Evolutionary conservation across 192 early-diverging fungal species (phyloP).

Genomic region (Radiomyces spectabilis): DNA sequence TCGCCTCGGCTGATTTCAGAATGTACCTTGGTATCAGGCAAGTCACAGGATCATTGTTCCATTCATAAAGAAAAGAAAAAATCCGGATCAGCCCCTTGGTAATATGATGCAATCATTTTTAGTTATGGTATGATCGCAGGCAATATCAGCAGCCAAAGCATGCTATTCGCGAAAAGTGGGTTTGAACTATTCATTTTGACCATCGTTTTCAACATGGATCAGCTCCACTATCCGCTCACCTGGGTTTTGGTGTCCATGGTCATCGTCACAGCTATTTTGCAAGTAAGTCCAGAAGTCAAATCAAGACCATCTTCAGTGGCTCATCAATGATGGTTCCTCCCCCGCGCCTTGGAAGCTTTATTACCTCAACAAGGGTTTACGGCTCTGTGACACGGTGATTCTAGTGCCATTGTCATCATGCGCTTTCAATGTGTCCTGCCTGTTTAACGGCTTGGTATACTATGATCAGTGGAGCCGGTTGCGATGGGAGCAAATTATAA

Average conservation of each 20-base stretch:
- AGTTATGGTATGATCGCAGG: constrained; percentile 62
- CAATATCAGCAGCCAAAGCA: constrained; percentile 63
- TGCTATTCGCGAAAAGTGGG: constrained; percentile 74
- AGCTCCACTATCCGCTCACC: constrained; percentile 61
- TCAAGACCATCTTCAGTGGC: background rate
- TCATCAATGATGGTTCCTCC: no score
- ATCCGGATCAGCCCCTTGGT: background rate
- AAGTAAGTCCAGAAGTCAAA: constrained; percentile 24
- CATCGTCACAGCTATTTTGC: constrained; percentile 40
- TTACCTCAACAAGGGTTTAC: constrained; percentile 69
- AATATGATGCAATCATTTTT: background rate
- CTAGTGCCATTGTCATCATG: constrained; percentile 70
- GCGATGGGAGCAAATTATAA: constrained; percentile 46
- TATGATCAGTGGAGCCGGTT: constrained; percentile 64
- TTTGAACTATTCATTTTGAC: constrained; percentile 64
- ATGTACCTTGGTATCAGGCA: constrained; percentile 23
- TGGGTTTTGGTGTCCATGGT: constrained; percentile 57
- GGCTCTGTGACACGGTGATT: constrained; percentile 66
- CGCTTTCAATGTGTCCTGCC: constrained; percentile 62
- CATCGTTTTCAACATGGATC: constrained; percentile 46
- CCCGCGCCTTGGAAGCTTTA: constrained; percentile 49
- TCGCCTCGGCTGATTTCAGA: constrained; percentile 10
- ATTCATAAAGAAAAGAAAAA: background rate
- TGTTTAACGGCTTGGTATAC: constrained; percentile 75
- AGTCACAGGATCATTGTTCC: no score